Conservation (phyloP, 768 basidiomycete genomes). For the Boletus patriciae region DNA sequence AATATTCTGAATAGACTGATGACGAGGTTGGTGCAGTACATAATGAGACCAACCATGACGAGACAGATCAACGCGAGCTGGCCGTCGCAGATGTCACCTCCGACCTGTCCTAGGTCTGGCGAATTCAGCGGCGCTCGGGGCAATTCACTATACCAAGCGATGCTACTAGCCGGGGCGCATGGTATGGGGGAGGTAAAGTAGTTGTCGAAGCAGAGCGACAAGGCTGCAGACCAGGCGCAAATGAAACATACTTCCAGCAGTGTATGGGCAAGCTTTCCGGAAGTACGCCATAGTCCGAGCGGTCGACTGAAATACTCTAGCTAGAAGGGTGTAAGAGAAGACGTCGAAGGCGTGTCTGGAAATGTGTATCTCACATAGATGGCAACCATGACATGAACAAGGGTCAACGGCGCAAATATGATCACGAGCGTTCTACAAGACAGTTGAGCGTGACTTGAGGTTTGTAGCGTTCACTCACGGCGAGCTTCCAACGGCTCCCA, state of each 20-base stretch:
- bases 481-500: constrained; percentile 80
- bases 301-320: constrained; percentile 93
- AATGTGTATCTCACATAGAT: constrained; percentile 64
- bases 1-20: constrained; percentile 86
- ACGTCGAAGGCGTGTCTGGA: constrained; percentile 4
- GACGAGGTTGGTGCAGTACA: constrained; percentile 82
- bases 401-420: constrained; percentile 79
- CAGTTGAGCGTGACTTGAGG: not conserved
- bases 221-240: constrained; percentile 89
- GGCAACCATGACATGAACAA: constrained; percentile 81
- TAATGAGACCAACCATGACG: constrained; percentile 71
- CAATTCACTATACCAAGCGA: constrained; percentile 73
- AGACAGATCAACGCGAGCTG: constrained; percentile 78
- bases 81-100: constrained; percentile 64
- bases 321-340: constrained; percentile 41
- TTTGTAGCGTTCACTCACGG: constrained; percentile 50
- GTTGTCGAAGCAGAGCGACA: constrained; percentile 89
- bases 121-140: constrained; percentile 39
- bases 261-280: constrained; percentile 82
- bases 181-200: constrained; percentile 85
- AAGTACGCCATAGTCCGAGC: constrained; percentile 89
- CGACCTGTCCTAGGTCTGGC: constrained; percentile 43
- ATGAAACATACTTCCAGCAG: constrained; percentile 87
- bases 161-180: constrained; percentile 60
- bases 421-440: constrained; percentile 69